phyloP scores from a whole-genome alignment of 208 protist species.

The Trypanosoma theileri region DNA sequence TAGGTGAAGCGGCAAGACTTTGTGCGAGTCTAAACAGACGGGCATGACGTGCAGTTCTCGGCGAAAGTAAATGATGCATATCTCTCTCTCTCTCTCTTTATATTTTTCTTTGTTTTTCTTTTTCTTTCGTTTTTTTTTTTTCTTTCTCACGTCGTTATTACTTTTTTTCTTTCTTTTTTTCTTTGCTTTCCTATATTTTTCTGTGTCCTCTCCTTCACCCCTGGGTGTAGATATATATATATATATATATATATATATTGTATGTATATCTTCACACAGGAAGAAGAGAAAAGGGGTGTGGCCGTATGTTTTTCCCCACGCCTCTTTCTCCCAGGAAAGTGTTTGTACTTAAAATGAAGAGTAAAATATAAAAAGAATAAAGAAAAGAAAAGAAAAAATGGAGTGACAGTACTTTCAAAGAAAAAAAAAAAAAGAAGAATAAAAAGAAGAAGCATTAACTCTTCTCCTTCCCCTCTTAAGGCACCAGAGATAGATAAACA shows the following conservation, averaged over 20 bases:
- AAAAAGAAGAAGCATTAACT: background rate
- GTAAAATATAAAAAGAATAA: conserved; percentile 10
- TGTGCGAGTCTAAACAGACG: conserved; percentile 73
- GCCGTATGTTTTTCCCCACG: no score
- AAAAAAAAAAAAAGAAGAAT: no score
- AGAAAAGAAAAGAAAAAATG: conserved; percentile 2
- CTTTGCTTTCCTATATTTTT: background rate
- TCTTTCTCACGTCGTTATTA: background rate
- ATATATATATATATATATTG: no score
- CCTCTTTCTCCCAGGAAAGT: no score
- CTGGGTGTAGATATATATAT: no score
- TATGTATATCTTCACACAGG: no score
- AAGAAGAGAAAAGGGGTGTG: no score
- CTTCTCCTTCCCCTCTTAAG: no score
- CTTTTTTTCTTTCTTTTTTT: background rate
- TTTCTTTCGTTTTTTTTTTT: conserved; percentile 11
- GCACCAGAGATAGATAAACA: background rate
- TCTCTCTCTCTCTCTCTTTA: background rate
- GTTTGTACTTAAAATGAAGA: conserved; percentile 3
- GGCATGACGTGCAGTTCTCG: conserved; percentile 90
- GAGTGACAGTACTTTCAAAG: background rate
- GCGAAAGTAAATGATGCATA: conserved; percentile 86
- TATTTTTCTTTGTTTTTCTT: background rate
- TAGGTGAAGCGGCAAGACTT: conserved; percentile 22
- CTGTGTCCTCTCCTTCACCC: no score